Conservation (phyloP, 768 basidiomycete species). For the Daedaleopsis sinensis region DNA sequence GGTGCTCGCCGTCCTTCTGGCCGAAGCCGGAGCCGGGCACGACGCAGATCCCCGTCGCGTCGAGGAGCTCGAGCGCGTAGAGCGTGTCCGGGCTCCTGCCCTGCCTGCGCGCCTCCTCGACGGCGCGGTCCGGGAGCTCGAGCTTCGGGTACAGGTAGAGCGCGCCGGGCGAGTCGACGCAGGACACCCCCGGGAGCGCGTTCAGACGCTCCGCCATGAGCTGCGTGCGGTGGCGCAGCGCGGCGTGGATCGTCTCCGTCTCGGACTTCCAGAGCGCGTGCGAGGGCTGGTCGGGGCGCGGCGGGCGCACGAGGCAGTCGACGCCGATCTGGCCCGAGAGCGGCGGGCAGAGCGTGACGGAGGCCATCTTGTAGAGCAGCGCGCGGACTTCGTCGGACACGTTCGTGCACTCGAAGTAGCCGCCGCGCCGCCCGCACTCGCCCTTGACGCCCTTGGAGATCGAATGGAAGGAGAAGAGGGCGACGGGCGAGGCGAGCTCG, state of each 20-base stretch:
- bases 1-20: conserved; percentile 87
- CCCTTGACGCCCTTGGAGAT: conserved; percentile 96
- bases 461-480: conserved; percentile 95
- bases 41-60: conserved; percentile 90
- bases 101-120: conserved; percentile 66
- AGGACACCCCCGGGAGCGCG: conserved; percentile 82
- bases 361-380: conserved; percentile 95
- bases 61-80: conserved; percentile 83
- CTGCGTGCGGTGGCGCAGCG: conserved; percentile 67
- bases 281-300: conserved; percentile 71
- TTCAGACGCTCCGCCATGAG: conserved; percentile 83
- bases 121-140: conserved; percentile 69
- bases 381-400: conserved; percentile 76
- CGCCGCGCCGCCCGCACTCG: conserved; percentile 96
- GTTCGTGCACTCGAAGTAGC: conserved; percentile 94
- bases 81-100: conserved; percentile 88
- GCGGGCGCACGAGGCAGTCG: conserved; percentile 87
- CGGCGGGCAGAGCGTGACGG: conserved; percentile 87
- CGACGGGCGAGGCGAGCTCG: conserved; percentile 66
- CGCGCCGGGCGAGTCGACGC: conserved; percentile 88
- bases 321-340: conserved; percentile 92
- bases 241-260: conserved; percentile 77
- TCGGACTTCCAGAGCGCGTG: conserved; percentile 84
- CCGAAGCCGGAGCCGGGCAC: conserved; percentile 96
- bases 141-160: conserved; percentile 93